phyloP scores from a whole-genome alignment of 331 rosid species.

The Telfairia occidentalis region DNA sequence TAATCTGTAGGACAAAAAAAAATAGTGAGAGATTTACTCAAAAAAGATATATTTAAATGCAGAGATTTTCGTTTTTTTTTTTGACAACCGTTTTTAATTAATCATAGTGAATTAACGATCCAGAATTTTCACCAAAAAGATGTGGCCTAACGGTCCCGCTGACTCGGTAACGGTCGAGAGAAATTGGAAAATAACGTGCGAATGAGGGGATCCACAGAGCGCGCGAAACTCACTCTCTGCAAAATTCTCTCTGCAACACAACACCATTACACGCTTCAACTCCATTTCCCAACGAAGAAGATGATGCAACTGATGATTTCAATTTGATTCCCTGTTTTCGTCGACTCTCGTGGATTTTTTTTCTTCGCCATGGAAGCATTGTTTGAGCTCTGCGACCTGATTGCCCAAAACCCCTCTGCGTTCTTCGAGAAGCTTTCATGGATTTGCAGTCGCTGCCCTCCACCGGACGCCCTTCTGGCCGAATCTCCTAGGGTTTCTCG shows the following conservation, averaged over 20 bases:
- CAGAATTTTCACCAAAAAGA: background rate
- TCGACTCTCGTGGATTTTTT: background rate
- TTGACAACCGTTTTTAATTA: no score
- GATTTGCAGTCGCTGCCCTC: slow-evolving; percentile 72
- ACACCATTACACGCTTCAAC: background rate
- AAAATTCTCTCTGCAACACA: background rate
- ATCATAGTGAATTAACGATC: no score
- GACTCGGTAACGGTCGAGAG: slow-evolving; percentile 11
- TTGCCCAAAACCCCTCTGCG: slow-evolving; percentile 59
- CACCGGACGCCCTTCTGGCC: slow-evolving; percentile 44
- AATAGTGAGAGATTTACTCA: no score
- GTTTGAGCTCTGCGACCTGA: slow-evolving; percentile 83
- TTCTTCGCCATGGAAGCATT: slow-evolving; percentile 63
- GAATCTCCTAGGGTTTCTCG: slow-evolving; percentile 78
- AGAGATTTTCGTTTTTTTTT: no score
- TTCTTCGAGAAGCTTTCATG: slow-evolving; percentile 60
- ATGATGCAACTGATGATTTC: background rate
- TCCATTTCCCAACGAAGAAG: background rate
- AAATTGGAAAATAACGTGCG: background rate
- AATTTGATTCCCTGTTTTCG: background rate
- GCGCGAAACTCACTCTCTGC: background rate
- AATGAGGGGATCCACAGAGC: background rate
- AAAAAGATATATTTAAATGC: no score
- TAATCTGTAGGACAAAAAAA: no score
- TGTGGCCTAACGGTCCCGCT: background rate